Evolutionary conservation across 805 yeast species (phyloP).

Genomic region (Cyberlindnera americana): DNA sequence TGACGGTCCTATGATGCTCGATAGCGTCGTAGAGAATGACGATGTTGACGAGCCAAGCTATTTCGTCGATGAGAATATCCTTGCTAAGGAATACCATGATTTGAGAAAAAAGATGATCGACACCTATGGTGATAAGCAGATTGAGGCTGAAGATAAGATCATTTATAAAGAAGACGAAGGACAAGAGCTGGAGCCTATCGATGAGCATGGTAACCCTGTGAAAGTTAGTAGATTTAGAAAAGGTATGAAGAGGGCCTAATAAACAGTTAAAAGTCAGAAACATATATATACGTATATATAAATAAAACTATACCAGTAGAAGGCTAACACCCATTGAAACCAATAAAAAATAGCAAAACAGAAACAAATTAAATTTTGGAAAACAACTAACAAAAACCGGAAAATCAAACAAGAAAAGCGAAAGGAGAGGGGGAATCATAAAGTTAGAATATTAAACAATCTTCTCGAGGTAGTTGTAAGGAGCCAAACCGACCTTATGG

Average conservation of each 20-base stretch:
- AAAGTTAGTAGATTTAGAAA: constrained; percentile 68
- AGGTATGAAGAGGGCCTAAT: constrained; percentile 4
- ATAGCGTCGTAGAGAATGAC: constrained; percentile 40
- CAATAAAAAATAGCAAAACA: not conserved
- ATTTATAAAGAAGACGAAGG: constrained; percentile 40
- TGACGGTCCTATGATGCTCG: constrained; percentile 38
- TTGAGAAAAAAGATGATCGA: constrained; percentile 30
- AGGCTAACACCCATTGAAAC: too few species aligned
- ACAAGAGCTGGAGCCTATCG: constrained; percentile 63
- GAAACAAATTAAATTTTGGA: not conserved
- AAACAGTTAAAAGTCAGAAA: not conserved
- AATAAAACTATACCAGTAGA: not conserved
- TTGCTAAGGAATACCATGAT: constrained; percentile 30
- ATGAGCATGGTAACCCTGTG: constrained; percentile 55
- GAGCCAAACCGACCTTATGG: constrained; percentile 49
- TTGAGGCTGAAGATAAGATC: constrained; percentile 4
- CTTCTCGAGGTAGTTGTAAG: constrained; percentile 49
- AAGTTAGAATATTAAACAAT: too few species aligned
- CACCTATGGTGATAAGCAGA: constrained; percentile 21
- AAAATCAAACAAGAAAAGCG: not conserved
- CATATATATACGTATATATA: not conserved
- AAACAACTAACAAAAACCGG: not conserved
- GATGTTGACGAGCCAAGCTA: constrained; percentile 29
- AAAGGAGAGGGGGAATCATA: not conserved
- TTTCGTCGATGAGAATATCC: constrained; percentile 26